Conservation (phyloP, 1,284 basidiomycete species). For the Ganoderma multipileum region DNA sequence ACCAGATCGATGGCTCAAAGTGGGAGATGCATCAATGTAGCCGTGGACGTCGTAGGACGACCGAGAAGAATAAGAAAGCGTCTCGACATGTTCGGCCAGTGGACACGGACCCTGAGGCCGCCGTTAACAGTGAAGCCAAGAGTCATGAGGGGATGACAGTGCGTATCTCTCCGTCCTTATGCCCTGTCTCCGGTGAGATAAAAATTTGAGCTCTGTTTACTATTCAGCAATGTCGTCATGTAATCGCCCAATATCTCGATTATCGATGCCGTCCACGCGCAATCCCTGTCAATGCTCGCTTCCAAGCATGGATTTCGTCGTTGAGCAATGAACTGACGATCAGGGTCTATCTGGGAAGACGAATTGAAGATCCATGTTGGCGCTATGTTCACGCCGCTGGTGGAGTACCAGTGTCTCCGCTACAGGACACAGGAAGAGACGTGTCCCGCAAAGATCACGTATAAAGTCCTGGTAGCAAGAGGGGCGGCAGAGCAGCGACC, state of each 20-base stretch:
- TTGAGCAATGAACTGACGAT: not conserved
- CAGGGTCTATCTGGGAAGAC: not conserved
- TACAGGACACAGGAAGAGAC: not conserved
- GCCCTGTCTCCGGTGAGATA: not conserved
- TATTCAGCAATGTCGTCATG: not conserved
- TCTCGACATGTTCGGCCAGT: not conserved
- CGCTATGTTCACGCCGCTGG: not conserved
- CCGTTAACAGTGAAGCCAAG: not conserved
- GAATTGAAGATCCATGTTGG: not conserved
- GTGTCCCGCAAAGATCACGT: not conserved
- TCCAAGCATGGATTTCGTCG: not conserved
- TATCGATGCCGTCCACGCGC: not conserved
- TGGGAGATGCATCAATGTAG: slow-evolving; percentile 72
- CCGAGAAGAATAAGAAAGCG: slow-evolving; percentile 10
- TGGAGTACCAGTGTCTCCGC: not conserved
- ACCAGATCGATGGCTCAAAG: slow-evolving; percentile 64
- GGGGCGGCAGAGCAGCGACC: not conserved
- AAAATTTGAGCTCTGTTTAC: not conserved
- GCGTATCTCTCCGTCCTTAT: not conserved
- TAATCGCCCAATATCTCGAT: not conserved
- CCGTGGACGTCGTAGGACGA: slow-evolving; percentile 56
- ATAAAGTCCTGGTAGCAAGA: not conserved
- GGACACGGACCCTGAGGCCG: not conserved
- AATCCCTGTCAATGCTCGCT: not conserved
- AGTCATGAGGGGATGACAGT: not conserved